Evolutionary conservation across 2,329 filamentous ascomycete species (phyloP), one percentile per base, ranked within the genome.

Genomic region (Trichoderma aggressivum): DNA sequence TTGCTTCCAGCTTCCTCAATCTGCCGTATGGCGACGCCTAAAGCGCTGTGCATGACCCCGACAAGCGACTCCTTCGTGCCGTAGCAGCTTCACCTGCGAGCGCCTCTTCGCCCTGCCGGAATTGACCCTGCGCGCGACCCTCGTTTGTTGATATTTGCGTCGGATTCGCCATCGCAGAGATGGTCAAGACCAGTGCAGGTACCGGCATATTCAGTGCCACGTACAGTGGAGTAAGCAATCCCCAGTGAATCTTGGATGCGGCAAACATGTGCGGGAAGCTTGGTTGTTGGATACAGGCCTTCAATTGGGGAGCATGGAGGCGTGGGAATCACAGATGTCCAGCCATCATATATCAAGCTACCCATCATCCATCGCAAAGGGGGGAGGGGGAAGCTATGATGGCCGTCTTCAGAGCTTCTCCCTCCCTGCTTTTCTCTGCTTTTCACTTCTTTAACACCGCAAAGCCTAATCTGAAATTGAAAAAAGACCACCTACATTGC

Each of bases 131-230:
- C 59, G 26, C 32, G 71, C 68, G 24, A 58, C 70, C 53, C 24
- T 65, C n/a, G 32, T 69, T 72, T 72, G 67, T 36, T 50, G 14
- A 36, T 53, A 24, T 56, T 61, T 58, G 39, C 18, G 39, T 12
- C 59, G 50, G 50, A 34, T 8, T 34, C 50, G 7, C 67, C 34
- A 74, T 74, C 76, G 75, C 74, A 76, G 78, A 77, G 61, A 88
- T 88, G 86, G 84, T 83, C 73, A 86, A 87, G 78, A 81, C 78
- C 75, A 77, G 74, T 74, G 77, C 78, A 58, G 79, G 80, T 50
- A 81, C 84, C 30, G 87, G 87, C 77, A 86, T 91, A 72, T 91
- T 90, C 81, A 90, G 88, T 80, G 89, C 89, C 74, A 91, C 89
- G 24, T 91, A 91, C 78, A 91, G 89, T 80, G 89, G 89, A 80